These are phyloP conservation scores for Magnaporthiopsis rhizophila DNA, from an alignment of 2,329 filamentous ascomycete genomes.

Conservation along the genomic window DNA sequence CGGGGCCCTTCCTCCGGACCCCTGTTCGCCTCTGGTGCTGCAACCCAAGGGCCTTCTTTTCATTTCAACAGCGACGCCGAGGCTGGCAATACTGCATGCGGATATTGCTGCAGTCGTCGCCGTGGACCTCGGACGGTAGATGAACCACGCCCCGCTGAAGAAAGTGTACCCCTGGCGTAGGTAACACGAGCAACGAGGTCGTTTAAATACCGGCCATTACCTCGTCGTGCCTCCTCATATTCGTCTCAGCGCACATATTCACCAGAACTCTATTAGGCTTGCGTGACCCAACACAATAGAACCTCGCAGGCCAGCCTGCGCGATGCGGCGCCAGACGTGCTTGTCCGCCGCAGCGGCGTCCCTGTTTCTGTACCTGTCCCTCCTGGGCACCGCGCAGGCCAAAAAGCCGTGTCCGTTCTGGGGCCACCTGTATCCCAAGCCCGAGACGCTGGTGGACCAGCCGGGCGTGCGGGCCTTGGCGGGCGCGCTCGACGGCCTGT, in stretches of 20 bases:
- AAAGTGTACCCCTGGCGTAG: neutral
- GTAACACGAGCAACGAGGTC: neutral
- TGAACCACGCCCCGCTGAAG: neutral
- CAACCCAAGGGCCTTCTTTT: too few species aligned
- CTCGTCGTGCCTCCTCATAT: neutral
- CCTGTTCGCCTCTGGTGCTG: too few species aligned
- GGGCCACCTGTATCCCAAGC: conserved; percentile 22
- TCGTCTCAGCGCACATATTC: too few species aligned
- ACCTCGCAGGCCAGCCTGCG: neutral
- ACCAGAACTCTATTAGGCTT: too few species aligned
- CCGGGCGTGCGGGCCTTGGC: conserved; percentile 16
- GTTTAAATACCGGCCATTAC: too few species aligned
- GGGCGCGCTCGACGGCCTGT: conserved; percentile 15
- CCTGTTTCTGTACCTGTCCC: too few species aligned
- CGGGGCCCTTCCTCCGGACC: neutral
- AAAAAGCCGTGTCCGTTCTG: conserved; percentile 24
- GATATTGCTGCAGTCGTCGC: neutral
- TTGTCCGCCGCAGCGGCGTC: neutral
- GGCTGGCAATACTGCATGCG: too few species aligned
- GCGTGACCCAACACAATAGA: neutral
- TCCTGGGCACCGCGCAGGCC: conserved; percentile 10
- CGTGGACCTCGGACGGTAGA: neutral
- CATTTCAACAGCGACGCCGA: too few species aligned
- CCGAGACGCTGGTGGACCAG: conserved; percentile 16
- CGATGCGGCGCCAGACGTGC: neutral